Base-by-base conservation (phyloP, 1,284 basidiomycete species). In the Trametes versicolor region DNA sequence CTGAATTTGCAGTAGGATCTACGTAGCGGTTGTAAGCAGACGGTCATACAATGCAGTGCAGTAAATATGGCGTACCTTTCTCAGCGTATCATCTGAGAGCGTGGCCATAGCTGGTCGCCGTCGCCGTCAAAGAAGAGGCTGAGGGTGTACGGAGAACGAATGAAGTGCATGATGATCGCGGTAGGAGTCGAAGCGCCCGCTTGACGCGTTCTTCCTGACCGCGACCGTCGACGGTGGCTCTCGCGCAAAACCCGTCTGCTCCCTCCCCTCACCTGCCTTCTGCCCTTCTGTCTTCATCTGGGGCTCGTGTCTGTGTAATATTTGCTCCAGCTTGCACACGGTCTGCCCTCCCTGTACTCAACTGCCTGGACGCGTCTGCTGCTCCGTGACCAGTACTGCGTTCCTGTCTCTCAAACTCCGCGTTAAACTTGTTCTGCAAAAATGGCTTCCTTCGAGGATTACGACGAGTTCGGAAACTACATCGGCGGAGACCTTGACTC, bases 401-500 rank as follows among this genome's bases (percentile, higher is more conserved):
- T 41, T 41, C 43, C 32, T 48, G 58, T 36, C 41, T 58, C 15
- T 39, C 58, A 49, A 58, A 60, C 58, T 51, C 29, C 37, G 27
- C 39, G 48, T 53, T 43, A 15, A 54, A n/a, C 49, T 51, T 23
- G 10, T 6, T 21, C 49, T 50, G 32, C 41, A 21, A 58, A 41
- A 39, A 94, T 94, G 92, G 90, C 89, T 62, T 93, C 92, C 34
- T 86, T 94, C 70, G 92, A 94, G 74, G 93, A 94, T 76, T 94
- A 94, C 69, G 92, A 94, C 75, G 92, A 94, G 82, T 97, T 98
- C 75, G 96, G 96, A 71, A 97, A 97, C 85, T 97, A 97, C 79
- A 96, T 97, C 75, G 96, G 96, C 68, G 95, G 89, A 45, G 95
- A 96, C 82, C 83, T 97, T 60, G 95, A 94, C 72, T 96, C 95